Base-by-base conservation (phyloP, 257 asterid species). In the Fraxinus excelsior region DNA sequence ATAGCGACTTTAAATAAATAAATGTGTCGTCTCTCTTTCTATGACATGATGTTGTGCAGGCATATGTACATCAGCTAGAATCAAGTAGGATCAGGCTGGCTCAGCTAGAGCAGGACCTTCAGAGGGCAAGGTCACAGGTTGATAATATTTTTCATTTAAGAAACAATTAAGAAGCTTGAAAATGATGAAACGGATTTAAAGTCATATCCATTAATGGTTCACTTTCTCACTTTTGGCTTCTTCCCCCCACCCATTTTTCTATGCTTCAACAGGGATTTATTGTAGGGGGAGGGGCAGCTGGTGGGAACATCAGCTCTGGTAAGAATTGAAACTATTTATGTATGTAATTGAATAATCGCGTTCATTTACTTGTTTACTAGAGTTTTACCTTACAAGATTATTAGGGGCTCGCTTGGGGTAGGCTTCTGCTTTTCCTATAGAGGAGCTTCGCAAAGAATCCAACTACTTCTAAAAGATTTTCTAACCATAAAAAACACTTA, bases 11-110 rank as follows among this genome's bases (percentile, higher is more conserved):
- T 13, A 46, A 14, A n/a, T 53, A 53, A 53, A 53, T 53, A 53
- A 53, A 53, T 7, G 3, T n/a, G 25, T 53, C 11, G 25, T 65
- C 65, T 58, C 5, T 1, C 8, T 70, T 58, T 7, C 7, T 35
- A 2, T 56, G 70, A 2, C 75, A 51, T 66, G 35, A 9, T n/a
- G 21, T 70, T 71, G 58, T 78, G 72, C 92, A 94, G 99, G 98
- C 96, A 72, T 94, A 94, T 82, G 99, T 94, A 65, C 98, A 94
- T 78, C 99, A 94, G 87, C 91, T 94, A 58, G 99, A 94, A 84
- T 86, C 97, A 72, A 92, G 99, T 85, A 89, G 97, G 81, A 89
- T 94, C 67, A 91, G 90, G 92, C 96, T 94, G 29, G 76, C 95
- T 78, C 99, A 94, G 84, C 86, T 94, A 64, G 99, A 94, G 74